phyloP scores from a whole-genome alignment of 371 early-diverging fungal genomes.

The Apophysomyces elegans region DNA sequence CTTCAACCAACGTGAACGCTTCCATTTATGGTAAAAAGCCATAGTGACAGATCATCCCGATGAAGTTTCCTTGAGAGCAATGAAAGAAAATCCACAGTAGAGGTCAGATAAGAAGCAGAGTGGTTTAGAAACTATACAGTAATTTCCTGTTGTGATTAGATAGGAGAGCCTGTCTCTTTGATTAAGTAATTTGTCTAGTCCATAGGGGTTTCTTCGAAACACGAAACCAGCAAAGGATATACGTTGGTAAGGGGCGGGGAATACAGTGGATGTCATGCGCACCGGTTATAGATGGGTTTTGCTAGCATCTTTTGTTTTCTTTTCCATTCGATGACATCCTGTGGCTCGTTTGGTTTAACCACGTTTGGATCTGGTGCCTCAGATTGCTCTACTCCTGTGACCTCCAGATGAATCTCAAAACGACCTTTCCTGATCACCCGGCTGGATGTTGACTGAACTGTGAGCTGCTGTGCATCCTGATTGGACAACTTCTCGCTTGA shows the following conservation, averaged over 20 bases:
- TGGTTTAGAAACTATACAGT: neutral
- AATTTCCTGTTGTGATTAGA: neutral
- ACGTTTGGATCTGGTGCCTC: slow-evolving; percentile 5
- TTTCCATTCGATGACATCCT: slow-evolving; percentile 7
- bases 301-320: neutral
- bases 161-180: slow-evolving; percentile 10
- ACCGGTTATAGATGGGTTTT: slow-evolving; percentile 2
- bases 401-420: slow-evolving; percentile 40
- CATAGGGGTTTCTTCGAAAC: neutral
- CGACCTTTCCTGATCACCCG: slow-evolving; percentile 39
- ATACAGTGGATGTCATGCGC: slow-evolving; percentile 6
- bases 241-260: neutral
- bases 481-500: slow-evolving; percentile 14
- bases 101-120: too few species aligned
- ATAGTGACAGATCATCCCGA: too few species aligned
- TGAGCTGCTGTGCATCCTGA: slow-evolving; percentile 11
- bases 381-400: slow-evolving; percentile 5
- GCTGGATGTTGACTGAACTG: slow-evolving; percentile 12
- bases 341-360: slow-evolving; percentile 2
- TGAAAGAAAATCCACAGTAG: too few species aligned
- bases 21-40: too few species aligned
- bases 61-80: too few species aligned
- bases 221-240: neutral
- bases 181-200: slow-evolving; percentile 5
- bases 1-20: too few species aligned